Conservation (phyloP, 495 filamentous ascomycete genomes). For the Platismatia glauca region DNA sequence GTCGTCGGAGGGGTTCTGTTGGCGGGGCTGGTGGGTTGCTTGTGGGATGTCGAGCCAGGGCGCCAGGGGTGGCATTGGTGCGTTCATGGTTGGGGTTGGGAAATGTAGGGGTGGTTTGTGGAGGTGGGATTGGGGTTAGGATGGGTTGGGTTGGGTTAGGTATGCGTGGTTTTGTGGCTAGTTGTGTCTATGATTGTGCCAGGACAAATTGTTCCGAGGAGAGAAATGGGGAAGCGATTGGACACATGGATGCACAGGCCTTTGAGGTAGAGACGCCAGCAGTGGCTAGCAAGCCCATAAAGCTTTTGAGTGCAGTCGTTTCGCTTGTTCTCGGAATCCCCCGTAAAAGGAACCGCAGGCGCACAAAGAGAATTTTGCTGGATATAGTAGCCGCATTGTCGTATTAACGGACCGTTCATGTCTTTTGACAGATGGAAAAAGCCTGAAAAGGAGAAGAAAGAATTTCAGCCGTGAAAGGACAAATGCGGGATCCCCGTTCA, state of each 20-base stretch:
- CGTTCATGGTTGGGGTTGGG: not conserved
- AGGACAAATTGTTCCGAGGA: too few species aligned
- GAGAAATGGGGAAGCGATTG: not conserved
- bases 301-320: not conserved
- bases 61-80: too few species aligned
- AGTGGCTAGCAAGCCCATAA: not conserved
- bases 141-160: not conserved
- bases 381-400: not conserved
- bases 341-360: not conserved
- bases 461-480: not conserved
- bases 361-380: not conserved
- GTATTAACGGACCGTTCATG: not conserved
- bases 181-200: not conserved
- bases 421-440: not conserved
- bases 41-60: not conserved
- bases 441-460: not conserved
- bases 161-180: not conserved
- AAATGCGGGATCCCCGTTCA: not conserved
- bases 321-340: too few species aligned
- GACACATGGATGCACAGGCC: not conserved
- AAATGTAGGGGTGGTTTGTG: not conserved
- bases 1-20: not conserved
- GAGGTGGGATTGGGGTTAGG: not conserved
- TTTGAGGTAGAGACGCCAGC: not conserved
- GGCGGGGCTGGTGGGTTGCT: not conserved